phyloP scores from a whole-genome alignment of 306 rosid species.

The Trifolium dubium region DNA sequence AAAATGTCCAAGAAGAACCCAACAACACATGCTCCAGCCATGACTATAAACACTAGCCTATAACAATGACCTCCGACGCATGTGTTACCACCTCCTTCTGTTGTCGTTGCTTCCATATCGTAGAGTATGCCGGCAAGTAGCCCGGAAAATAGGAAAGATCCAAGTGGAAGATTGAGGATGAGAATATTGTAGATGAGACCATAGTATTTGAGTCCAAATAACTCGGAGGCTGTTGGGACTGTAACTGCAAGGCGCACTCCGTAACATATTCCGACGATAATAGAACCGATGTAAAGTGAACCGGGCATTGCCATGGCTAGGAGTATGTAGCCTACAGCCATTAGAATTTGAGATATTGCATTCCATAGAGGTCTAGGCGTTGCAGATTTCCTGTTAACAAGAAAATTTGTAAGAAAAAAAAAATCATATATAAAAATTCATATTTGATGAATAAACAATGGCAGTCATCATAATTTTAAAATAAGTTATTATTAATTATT shows the following conservation, averaged over 20 bases:
- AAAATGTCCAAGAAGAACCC: conserved; percentile 81
- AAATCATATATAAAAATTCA: neutral
- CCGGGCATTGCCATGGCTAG: conserved; percentile 83
- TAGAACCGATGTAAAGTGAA: conserved; percentile 77
- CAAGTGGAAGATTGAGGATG: conserved; percentile 88
- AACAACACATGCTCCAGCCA: conserved; percentile 72
- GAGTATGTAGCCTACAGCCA: conserved; percentile 79
- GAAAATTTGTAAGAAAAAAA: neutral
- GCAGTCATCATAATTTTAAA: neutral
- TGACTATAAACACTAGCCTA: conserved; percentile 66
- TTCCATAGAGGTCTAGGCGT: conserved; percentile 78
- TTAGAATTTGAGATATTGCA: conserved; percentile 72
- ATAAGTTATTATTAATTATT: neutral
- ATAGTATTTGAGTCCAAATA: conserved; percentile 84
- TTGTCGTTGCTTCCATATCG: conserved; percentile 79
- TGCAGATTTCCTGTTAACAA: conserved; percentile 55
- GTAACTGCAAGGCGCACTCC: conserved; percentile 80
- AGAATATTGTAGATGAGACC: conserved; percentile 72
- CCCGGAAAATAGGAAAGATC: conserved; percentile 93
- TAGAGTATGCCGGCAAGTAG: conserved; percentile 82
- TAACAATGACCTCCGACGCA: conserved; percentile 91
- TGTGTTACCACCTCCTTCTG: conserved; percentile 78
- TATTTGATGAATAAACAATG: conserved; percentile 3
- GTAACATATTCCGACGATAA: conserved; percentile 78
- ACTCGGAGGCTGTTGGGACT: conserved; percentile 73